Percentiles rank a stretch among this genome's conserved stretches.
Conservation (phyloP, 805 yeast species). For the Candida nitratophila region DNA sequence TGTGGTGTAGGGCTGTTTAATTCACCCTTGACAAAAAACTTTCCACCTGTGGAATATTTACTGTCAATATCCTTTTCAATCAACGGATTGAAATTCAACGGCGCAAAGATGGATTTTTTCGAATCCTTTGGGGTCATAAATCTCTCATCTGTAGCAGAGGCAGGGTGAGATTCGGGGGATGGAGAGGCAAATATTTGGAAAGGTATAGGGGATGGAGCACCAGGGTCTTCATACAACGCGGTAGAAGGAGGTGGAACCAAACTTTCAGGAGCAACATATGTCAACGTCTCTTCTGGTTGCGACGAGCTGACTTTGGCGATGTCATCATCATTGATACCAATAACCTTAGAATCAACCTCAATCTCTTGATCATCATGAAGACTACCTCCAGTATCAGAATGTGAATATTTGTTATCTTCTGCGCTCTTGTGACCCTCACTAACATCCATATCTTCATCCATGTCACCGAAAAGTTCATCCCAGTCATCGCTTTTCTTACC, state of each 20-base stretch:
- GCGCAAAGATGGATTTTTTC: slow-evolving; percentile 66
- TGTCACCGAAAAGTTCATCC: slow-evolving; percentile 24
- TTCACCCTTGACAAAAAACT: slow-evolving; percentile 53
- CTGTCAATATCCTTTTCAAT: slow-evolving; percentile 72
- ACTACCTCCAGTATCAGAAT: too few species aligned
- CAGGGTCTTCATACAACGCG: slow-evolving; percentile 68
- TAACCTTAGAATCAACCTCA: too few species aligned
- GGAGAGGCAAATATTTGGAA: slow-evolving; percentile 37
- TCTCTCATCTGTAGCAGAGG: background rate
- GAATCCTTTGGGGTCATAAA: slow-evolving; percentile 30
- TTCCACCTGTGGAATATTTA: slow-evolving; percentile 86
- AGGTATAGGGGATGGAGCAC: slow-evolving; percentile 69
- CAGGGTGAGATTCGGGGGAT: slow-evolving; percentile 12
- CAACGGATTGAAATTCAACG: slow-evolving; percentile 73
- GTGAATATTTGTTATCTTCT: too few species aligned
- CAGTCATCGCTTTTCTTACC: slow-evolving; percentile 15
- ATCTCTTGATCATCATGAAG: too few species aligned
- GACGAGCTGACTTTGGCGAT: too few species aligned
- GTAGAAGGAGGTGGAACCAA: slow-evolving; percentile 30
- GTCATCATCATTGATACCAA: too few species aligned
- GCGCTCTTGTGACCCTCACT: slow-evolving; percentile 6
- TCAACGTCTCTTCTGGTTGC: too few species aligned
- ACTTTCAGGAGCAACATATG: too few species aligned
- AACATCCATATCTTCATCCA: slow-evolving; percentile 7
- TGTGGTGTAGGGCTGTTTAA: background rate